phyloP scores from a whole-genome alignment of 768 basidiomycete genomes.

The Hypholoma fasciculare region DNA sequence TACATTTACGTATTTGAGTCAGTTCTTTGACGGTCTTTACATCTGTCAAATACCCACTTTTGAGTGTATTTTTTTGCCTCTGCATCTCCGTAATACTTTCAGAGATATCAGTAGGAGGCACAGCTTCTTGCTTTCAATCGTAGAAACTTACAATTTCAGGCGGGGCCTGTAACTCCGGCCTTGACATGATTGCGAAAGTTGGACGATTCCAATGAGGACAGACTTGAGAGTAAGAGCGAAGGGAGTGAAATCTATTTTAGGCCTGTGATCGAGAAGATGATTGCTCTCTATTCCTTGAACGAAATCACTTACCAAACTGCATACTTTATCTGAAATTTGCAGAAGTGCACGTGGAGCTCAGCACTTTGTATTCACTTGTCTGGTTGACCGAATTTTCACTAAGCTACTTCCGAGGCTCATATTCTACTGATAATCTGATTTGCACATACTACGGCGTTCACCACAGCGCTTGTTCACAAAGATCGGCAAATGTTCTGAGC shows the following conservation, averaged over 20 bases:
- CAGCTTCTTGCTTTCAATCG: background rate
- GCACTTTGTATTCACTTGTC: no score
- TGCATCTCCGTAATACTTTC: slow-evolving; percentile 92
- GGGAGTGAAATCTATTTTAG: slow-evolving; percentile 24
- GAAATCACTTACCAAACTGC: no score
- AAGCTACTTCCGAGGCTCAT: no score
- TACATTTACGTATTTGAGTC: slow-evolving; percentile 31
- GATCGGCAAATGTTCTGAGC: no score
- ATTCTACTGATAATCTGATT: no score
- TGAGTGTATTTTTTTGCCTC: slow-evolving; percentile 97
- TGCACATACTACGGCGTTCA: no score
- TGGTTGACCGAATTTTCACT: no score
- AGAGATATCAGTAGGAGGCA: slow-evolving; percentile 2
- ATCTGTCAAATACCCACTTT: slow-evolving; percentile 57
- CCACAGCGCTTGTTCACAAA: no score
- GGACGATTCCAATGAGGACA: background rate
- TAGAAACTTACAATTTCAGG: slow-evolving; percentile 77
- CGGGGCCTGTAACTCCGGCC: slow-evolving; percentile 86
- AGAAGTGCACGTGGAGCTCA: no score
- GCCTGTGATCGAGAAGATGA: slow-evolving; percentile 1
- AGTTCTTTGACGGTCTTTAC: slow-evolving; percentile 2
- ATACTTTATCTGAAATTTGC: no score
- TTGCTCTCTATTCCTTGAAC: background rate
- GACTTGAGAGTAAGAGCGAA: slow-evolving; percentile 12
- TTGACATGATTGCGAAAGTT: slow-evolving; percentile 54